Base-by-base conservation (phyloP, 2,329 filamentous ascomycete species). In the Ceratocystis harringtonii region DNA sequence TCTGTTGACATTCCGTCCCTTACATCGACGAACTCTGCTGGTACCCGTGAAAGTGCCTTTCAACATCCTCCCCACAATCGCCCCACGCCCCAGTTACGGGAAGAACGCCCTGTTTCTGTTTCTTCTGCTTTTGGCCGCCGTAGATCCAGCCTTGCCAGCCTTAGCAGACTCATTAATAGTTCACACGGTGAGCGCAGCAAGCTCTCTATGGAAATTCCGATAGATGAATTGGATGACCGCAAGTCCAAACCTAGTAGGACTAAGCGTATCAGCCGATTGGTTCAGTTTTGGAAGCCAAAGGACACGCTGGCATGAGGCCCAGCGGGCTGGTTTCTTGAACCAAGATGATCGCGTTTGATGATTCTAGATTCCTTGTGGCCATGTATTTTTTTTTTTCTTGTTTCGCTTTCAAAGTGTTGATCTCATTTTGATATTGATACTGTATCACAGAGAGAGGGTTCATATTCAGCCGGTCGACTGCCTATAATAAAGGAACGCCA, bases 21-120 rank as follows among this genome's bases (percentile, higher is more conserved):
- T 69, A 89, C 87, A 1, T 90, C 87, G 71, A 90, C 86, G 71
- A 85, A 87, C 69, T 91, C 89, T 8, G 90, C 87, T 8, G 89
- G 87, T 82, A 87, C 86, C 5, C 81, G 84, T 58, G 85, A 89
- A 69, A 88, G 87, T 70, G 77, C 77, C 44, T 79, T 80, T 57
- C 70, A 74, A 0, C 71, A 78, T 36, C 41, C 36, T 41, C 3
- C 57, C 58, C 64, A 66, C 75, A 72, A 66, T 70, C 67, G 69
- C 74, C 68, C 70, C 75, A 73, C 74, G 74, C 70, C 77, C 68
- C 78, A 80, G 43, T 78, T 81, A 68, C 76, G 78, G 17, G 80
- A 83, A 22, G 81, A 85, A 69, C 80, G 84, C 3, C 84, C 84
- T 0, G 80, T 82, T 4, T 87, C 84, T 0, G 81, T 86, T 32